Conservation (phyloP, 495 filamentous ascomycete genomes). For the Parmelia sp. region DNA sequence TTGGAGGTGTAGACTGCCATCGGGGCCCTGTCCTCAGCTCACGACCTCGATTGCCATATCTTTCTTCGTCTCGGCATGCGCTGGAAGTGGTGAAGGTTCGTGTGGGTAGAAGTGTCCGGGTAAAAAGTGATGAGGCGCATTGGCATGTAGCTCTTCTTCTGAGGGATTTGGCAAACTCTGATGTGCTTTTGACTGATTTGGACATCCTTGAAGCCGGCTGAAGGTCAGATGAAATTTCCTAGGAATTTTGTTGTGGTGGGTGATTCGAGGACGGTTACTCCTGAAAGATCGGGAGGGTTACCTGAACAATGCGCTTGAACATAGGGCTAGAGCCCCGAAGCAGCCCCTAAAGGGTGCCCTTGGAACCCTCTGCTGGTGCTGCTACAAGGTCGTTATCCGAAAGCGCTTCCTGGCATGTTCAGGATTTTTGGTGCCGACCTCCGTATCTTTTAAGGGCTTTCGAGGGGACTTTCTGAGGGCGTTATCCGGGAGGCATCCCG, state of each 20-base stretch:
- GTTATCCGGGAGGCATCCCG: constrained; percentile 1
- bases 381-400: no score
- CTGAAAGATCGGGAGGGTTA: no score
- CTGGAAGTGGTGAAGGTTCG: constrained; percentile 14
- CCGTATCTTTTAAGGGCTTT: no score
- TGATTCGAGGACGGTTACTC: no score
- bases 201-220: background rate
- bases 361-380: no score
- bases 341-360: no score
- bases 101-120: background rate
- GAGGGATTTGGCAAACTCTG: constrained; percentile 3
- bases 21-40: constrained; percentile 50
- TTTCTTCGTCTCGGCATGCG: background rate
- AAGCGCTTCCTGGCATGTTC: no score
- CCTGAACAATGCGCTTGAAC: no score
- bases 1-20: constrained; percentile 75
- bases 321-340: no score
- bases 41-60: constrained; percentile 30
- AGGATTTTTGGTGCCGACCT: no score
- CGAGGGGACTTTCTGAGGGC: no score
- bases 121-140: constrained; percentile 10
- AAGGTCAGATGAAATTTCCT: background rate
- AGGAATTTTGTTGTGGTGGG: background rate
- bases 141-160: constrained; percentile 3
- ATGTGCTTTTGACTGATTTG: background rate